Conservation (phyloP, 2,329 filamentous ascomycete species). For the Pyrenophora tritici-repentis region DNA sequence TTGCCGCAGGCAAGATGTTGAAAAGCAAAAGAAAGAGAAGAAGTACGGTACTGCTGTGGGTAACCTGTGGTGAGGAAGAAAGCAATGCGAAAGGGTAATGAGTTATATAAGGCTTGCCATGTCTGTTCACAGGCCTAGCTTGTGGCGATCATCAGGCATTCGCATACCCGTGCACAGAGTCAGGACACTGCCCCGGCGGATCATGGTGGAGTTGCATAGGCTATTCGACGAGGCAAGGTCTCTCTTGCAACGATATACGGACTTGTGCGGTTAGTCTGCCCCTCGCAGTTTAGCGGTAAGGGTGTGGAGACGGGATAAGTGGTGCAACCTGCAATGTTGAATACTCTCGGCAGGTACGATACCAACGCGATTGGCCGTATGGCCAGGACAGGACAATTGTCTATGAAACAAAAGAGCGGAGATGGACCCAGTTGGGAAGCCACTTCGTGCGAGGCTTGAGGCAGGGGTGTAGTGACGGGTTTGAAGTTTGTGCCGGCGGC, state of each 20-base stretch:
- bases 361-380: constrained; percentile 28
- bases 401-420: constrained; percentile 39
- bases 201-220: constrained; percentile 29
- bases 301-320: constrained; percentile 21
- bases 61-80: constrained; percentile 30
- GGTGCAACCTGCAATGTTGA: constrained; percentile 28
- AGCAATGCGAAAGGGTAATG: constrained; percentile 18
- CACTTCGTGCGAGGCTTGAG: constrained; percentile 20
- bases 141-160: constrained; percentile 25
- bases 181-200: constrained; percentile 33
- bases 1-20: constrained; percentile 45
- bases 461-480: constrained; percentile 27
- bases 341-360: constrained; percentile 34
- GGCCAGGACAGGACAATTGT: constrained; percentile 28
- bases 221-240: constrained; percentile 31
- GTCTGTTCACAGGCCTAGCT: constrained; percentile 19
- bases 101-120: constrained; percentile 29
- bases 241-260: constrained; percentile 31
- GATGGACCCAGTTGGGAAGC: constrained; percentile 20
- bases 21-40: constrained; percentile 24
- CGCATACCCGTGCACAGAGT: constrained; percentile 20
- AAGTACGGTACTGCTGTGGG: constrained; percentile 31
- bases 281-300: constrained; percentile 31
- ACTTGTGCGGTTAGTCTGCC: constrained; percentile 28
- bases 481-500: constrained; percentile 20